phyloP scores from a whole-genome alignment of 2,329 filamentous ascomycete species.

The Colletotrichum tamarilloi region DNA sequence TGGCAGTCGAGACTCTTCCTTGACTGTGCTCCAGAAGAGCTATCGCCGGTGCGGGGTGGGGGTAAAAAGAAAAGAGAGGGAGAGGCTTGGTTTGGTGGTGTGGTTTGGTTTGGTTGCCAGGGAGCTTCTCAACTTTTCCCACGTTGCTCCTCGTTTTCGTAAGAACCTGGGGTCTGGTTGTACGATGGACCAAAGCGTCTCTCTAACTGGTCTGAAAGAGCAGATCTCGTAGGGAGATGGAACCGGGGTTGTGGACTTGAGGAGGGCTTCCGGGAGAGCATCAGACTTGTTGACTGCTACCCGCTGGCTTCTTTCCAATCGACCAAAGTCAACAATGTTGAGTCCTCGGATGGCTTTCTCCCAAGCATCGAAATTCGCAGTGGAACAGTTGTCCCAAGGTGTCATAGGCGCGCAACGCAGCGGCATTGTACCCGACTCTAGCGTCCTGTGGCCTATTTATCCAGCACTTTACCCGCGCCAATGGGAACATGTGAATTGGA shows the following conservation, averaged over 20 bases:
- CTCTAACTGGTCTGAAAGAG: neutral
- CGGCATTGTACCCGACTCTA: slow-evolving; percentile 25
- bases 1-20: slow-evolving; percentile 16
- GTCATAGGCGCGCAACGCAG: slow-evolving; percentile 35
- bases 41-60: slow-evolving; percentile 4
- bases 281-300: neutral
- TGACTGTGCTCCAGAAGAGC: neutral
- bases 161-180: neutral
- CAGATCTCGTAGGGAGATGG: neutral
- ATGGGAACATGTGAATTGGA: slow-evolving; percentile 9
- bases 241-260: neutral
- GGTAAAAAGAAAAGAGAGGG: neutral
- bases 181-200: neutral
- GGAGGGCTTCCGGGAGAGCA: neutral
- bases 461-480: slow-evolving; percentile 34
- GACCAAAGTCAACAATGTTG: neutral
- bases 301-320: neutral
- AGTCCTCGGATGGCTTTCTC: neutral
- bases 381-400: neutral
- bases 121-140: slow-evolving; percentile 11
- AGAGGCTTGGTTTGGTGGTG: neutral
- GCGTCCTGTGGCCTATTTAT: slow-evolving; percentile 28
- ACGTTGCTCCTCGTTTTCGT: neutral
- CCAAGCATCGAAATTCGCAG: neutral
- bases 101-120: neutral